Evolutionary conservation across 2,329 filamentous ascomycete genomes (phyloP), one percentile per base, ranked within the genome.

Genomic region (Alternaria sp.): DNA sequence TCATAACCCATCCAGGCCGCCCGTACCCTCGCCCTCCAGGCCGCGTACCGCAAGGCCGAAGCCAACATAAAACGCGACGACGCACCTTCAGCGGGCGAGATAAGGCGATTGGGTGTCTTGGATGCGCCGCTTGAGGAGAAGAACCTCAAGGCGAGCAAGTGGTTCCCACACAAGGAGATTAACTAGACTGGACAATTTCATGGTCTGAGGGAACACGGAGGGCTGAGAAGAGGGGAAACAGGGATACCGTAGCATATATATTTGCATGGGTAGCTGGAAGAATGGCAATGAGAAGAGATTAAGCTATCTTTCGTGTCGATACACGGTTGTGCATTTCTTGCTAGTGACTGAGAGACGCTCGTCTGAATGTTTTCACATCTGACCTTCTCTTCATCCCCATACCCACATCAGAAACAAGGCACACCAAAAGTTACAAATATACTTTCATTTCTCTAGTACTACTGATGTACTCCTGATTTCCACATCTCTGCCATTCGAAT

Each of bases 71-170:
- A 91, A 65, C 88, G 92, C 82, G 92, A 95, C 77, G 89, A 92
- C 74, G 90, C 89, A 60, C 93, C 93, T 62, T 93, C 87, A 66
- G 91, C 92, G 5, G 92, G 92, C 62, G 89, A 95, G 84, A 96
- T 98, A 85, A 86, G 93, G 80, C 93, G 91, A 79, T 80, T 98
- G 64, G 94, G 94, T 45, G 81, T 97, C 68, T 76, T 98, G 72
- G 90, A 90, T 49, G 79, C 76, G 75, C 93, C 93, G 80, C 90
- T 95, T 69, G 92, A 96, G 71, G 92, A 95, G 77, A 83, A 83
- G 78, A 78, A 83, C 63, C 70, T 85, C 34, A 83, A 81, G 71
- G 67, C 77, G 45, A 79, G 75, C 66, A 79, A 77, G 59, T 74
- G 81, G 69, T 74, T 84, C 63, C 81, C 82, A 51, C 76, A 78